Conservation (phyloP, 176 grass and related monocot genomes). For the Zoysia pacifica region DNA sequence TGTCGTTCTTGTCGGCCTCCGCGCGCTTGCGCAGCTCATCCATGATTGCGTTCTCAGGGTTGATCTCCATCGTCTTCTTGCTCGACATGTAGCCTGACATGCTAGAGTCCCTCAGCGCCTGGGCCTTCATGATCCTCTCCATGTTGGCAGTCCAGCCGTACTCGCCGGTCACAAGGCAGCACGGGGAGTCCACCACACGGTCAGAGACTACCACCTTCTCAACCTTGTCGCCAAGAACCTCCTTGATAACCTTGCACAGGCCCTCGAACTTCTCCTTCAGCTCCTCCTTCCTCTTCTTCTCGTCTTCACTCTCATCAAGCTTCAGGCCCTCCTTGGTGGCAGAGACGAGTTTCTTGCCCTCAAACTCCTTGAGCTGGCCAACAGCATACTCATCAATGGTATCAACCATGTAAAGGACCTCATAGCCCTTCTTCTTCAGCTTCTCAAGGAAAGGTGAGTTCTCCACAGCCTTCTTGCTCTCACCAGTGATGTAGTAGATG, state of each 20-base stretch:
- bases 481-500: conserved; percentile 54
- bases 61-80: conserved; percentile 99
- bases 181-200: too few relatives aligned
- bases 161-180: conserved; percentile 60
- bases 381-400: conserved; percentile 88
- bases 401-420: conserved; percentile 86
- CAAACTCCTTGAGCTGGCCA: conserved; percentile 94
- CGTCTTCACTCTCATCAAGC: conserved; percentile 84
- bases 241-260: conserved; percentile 94
- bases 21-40: conserved; percentile 85
- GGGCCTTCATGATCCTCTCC: conserved; percentile 99
- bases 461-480: conserved; percentile 99
- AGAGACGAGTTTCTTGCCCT: conserved; percentile 90
- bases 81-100: conserved; percentile 88
- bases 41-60: conserved; percentile 92
- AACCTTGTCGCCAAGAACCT: conserved; percentile 85
- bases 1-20: conserved; percentile 86
- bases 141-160: conserved; percentile 96
- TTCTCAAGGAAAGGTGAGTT: conserved; percentile 95
- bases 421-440: conserved; percentile 87
- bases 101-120: conserved; percentile 83
- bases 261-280: conserved; percentile 89
- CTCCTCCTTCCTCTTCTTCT: conserved; percentile 82
- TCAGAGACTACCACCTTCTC: conserved; percentile 76
- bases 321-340: conserved; percentile 97